phyloP scores from a whole-genome alignment of 352 stramenopile genomes.

The Pythium pyrilobum region DNA sequence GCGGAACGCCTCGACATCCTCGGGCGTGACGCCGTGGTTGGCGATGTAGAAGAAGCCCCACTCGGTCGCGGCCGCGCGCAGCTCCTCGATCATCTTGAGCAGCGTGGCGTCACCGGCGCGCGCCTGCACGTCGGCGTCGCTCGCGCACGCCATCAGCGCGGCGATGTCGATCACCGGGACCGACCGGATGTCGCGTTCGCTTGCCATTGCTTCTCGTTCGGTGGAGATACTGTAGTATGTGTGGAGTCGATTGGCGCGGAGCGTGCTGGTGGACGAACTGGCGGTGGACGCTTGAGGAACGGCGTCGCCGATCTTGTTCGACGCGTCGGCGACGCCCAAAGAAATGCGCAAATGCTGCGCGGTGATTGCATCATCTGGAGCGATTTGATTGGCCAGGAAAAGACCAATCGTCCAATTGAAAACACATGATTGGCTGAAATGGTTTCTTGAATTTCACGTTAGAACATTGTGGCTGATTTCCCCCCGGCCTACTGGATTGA shows the following conservation, averaged over 20 bases:
- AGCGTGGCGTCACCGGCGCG: conserved; percentile 12
- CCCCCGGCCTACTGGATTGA: too few species aligned
- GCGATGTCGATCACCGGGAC: conserved; percentile 51
- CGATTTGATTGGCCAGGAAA: neutral
- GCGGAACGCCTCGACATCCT: conserved; percentile 68
- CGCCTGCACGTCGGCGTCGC: conserved; percentile 29
- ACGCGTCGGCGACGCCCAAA: too few species aligned
- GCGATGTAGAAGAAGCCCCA: conserved; percentile 93
- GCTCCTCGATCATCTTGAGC: conserved; percentile 30
- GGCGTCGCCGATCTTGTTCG: too few species aligned
- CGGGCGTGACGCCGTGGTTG: conserved; percentile 61
- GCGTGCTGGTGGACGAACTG: neutral
- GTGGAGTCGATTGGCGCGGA: neutral
- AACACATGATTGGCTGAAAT: neutral
- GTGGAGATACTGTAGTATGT: neutral
- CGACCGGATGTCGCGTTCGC: conserved; percentile 14
- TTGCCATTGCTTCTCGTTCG: conserved; percentile 1
- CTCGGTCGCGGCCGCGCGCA: conserved; percentile 52
- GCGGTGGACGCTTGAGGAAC: too few species aligned
- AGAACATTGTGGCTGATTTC: neutral
- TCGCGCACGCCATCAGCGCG: conserved; percentile 32
- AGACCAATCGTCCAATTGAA: too few species aligned
- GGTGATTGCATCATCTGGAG: neutral
- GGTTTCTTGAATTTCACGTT: neutral
- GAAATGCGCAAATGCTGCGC: too few species aligned